These are phyloP conservation scores for Colletotrichum lentis DNA, from an alignment of 2,329 filamentous ascomycete genomes.

Conservation along the genomic window DNA sequence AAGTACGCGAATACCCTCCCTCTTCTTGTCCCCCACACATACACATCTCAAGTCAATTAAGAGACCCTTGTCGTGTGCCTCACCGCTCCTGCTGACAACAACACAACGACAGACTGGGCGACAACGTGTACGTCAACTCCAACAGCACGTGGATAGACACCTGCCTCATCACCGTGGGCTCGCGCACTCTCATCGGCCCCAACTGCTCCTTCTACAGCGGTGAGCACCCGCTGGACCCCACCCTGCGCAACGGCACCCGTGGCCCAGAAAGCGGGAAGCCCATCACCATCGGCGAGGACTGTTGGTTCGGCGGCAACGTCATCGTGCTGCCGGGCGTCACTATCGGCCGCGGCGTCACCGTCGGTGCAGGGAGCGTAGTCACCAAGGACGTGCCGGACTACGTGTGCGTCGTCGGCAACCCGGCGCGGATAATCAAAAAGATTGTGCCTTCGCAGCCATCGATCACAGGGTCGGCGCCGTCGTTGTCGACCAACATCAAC, in stretches of 20 bases:
- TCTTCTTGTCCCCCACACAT: neutral
- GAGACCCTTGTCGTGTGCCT: neutral
- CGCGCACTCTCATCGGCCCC: slow-evolving; percentile 79
- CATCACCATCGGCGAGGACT: slow-evolving; percentile 81
- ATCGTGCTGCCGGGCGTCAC: slow-evolving; percentile 79
- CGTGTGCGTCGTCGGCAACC: slow-evolving; percentile 72
- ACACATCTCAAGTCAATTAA: neutral
- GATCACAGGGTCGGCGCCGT: slow-evolving; percentile 11
- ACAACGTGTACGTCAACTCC: slow-evolving; percentile 77
- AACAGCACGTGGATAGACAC: slow-evolving; percentile 82
- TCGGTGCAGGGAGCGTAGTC: slow-evolving; percentile 85
- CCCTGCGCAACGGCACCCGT: slow-evolving; percentile 74
- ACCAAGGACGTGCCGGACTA: slow-evolving; percentile 77
- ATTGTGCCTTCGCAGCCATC: slow-evolving; percentile 45
- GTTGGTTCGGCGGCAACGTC: slow-evolving; percentile 79
- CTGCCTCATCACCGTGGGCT: slow-evolving; percentile 76
- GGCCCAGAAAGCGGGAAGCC: slow-evolving; percentile 79
- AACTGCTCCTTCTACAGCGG: slow-evolving; percentile 78
- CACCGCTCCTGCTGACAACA: neutral
- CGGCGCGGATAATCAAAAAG: slow-evolving; percentile 65
- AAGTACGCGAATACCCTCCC: slow-evolving; percentile 49
- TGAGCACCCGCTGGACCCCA: slow-evolving; percentile 79
- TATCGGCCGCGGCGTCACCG: slow-evolving; percentile 75
- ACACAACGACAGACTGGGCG: slow-evolving; percentile 62
- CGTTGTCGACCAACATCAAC: slow-evolving; percentile 23